Conservation (phyloP, 768 basidiomycete genomes). For the Hericium rajendrae region DNA sequence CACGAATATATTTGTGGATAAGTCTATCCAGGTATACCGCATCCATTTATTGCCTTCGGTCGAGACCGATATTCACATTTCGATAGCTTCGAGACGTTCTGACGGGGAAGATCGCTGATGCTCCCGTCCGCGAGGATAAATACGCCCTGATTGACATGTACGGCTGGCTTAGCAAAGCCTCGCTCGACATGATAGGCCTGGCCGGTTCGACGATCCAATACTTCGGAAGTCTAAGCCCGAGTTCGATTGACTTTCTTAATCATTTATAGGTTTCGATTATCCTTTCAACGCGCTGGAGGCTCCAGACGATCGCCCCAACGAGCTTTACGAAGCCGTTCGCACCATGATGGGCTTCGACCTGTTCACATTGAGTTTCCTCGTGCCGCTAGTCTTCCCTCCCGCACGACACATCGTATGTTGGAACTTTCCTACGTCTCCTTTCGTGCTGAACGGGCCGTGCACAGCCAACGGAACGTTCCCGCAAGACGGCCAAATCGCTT, state of each 20-base stretch:
- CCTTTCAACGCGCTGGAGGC: neutral
- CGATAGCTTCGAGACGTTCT: slow-evolving; percentile 1
- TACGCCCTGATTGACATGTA: neutral
- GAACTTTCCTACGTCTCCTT: neutral
- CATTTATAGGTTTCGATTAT: slow-evolving; percentile 1
- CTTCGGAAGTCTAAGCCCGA: neutral
- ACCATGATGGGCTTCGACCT: neutral
- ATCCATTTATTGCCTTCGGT: neutral
- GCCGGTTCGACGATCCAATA: neutral
- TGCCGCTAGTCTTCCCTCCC: neutral
- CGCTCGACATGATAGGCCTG: slow-evolving; percentile 3
- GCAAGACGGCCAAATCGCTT: neutral
- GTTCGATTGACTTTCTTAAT: neutral
- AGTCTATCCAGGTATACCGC: neutral
- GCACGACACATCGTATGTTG: neutral
- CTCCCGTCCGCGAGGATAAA: neutral
- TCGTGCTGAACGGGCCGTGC: neutral
- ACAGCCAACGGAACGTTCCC: neutral
- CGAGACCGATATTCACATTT: neutral
- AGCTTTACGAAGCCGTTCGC: slow-evolving; percentile 1
- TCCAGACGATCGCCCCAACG: neutral
- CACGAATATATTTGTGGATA: neutral
- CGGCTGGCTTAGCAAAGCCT: neutral
- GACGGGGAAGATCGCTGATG: neutral
- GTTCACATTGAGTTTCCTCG: neutral